Evolutionary conservation across 2,329 filamentous ascomycete species (phyloP).

Genomic region (Colletotrichum shisoi): DNA sequence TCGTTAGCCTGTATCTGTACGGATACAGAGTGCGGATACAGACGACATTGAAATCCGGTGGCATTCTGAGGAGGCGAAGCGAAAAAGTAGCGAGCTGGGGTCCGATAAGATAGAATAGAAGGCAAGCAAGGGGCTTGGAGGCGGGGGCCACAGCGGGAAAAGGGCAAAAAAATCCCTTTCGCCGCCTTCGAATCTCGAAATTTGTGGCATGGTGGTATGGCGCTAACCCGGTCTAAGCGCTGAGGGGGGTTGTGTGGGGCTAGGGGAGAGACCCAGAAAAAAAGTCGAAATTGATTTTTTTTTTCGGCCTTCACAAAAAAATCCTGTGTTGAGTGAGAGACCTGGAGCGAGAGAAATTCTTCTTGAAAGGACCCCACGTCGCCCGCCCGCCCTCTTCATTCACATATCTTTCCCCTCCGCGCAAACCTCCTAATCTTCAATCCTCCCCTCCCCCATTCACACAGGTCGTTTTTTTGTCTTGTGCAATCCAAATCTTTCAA

Average conservation of each 20-base stretch:
- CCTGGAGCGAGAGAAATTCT: constrained; percentile 39
- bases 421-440: constrained; percentile 37
- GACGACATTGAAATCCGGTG: neutral
- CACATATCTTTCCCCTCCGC: constrained; percentile 39
- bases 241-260: constrained; percentile 37
- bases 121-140: neutral
- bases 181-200: constrained; percentile 30
- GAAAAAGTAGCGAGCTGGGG: constrained; percentile 20
- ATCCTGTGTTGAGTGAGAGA: constrained; percentile 25
- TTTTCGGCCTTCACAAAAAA: constrained; percentile 38
- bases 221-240: constrained; percentile 26
- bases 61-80: constrained; percentile 13
- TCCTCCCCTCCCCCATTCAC: constrained; percentile 40
- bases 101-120: constrained; percentile 34
- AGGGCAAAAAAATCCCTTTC: constrained; percentile 32
- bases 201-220: constrained; percentile 38
- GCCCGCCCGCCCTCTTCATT: constrained; percentile 32
- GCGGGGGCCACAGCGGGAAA: constrained; percentile 22
- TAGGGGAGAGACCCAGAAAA: constrained; percentile 31
- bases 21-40: no score
- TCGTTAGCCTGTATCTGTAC: no score
- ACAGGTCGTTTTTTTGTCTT: constrained; percentile 41
- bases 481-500: constrained; percentile 51
- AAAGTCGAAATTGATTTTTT: constrained; percentile 41
- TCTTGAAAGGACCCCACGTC: constrained; percentile 40